A percentile compares a stretch with the other conserved stretches of the same genome.
Evolutionary conservation across 2,329 filamentous ascomycete species (phyloP).

Genomic region (Colletotrichum phormii): DNA sequence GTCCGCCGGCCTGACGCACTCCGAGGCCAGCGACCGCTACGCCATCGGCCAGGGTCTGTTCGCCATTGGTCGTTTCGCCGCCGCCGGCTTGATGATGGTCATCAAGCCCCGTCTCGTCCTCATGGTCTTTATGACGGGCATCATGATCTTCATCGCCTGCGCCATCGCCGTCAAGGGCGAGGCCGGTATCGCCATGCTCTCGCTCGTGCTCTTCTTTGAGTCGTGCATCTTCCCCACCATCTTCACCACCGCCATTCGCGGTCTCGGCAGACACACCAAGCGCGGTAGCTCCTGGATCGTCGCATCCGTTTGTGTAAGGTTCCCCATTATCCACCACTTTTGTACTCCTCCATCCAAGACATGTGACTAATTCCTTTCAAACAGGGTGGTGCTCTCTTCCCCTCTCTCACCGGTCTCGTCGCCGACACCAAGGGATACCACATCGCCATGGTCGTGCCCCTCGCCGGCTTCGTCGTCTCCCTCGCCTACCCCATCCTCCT

Average conservation of each 20-base stretch:
- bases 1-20: slow-evolving; percentile 44
- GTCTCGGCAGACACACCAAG: slow-evolving; percentile 67
- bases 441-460: slow-evolving; percentile 74
- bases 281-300: slow-evolving; percentile 54
- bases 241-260: slow-evolving; percentile 65
- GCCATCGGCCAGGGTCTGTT: slow-evolving; percentile 70
- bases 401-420: slow-evolving; percentile 20
- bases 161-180: slow-evolving; percentile 63
- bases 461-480: slow-evolving; percentile 68
- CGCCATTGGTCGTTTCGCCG: slow-evolving; percentile 69
- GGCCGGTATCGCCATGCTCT: slow-evolving; percentile 66
- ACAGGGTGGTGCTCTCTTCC: slow-evolving; percentile 24
- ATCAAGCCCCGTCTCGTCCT: slow-evolving; percentile 68
- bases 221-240: slow-evolving; percentile 71
- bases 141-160: slow-evolving; percentile 66
- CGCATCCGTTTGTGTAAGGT: slow-evolving; percentile 8
- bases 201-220: slow-evolving; percentile 67
- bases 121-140: slow-evolving; percentile 61
- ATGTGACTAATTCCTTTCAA: not conserved
- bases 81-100: slow-evolving; percentile 66
- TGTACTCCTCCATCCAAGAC: too few relatives aligned
- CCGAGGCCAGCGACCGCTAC: slow-evolving; percentile 58
- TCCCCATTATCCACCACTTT: too few relatives aligned
- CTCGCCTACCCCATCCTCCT: slow-evolving; percentile 68
- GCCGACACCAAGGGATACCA: slow-evolving; percentile 26